A percentile compares a stretch with the other conserved stretches of the same genome.
phyloP scores from a whole-genome alignment of 2,329 filamentous ascomycete species.

The Ophiostoma populinum region DNA sequence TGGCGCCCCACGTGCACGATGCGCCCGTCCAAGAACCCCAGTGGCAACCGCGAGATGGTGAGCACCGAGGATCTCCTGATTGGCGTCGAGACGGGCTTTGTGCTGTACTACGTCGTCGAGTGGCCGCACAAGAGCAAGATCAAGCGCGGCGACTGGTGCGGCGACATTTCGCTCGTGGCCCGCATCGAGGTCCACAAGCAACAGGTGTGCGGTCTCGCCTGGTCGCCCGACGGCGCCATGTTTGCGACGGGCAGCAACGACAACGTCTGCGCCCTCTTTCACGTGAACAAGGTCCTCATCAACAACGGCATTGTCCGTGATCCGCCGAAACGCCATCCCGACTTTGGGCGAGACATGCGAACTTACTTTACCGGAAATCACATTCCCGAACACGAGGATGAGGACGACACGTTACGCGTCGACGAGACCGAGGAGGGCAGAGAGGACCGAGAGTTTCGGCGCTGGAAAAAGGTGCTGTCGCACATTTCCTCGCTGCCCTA shows the following conservation, averaged over 20 bases:
- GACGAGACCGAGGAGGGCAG: no score
- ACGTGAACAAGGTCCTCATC: constrained; percentile 39
- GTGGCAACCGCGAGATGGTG: constrained; percentile 31
- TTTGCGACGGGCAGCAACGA: constrained; percentile 90
- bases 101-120: constrained; percentile 82
- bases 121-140: constrained; percentile 57
- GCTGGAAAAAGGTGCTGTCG: no score
- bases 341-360: no score
- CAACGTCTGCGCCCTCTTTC: constrained; percentile 72
- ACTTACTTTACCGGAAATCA: no score
- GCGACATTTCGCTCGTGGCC: constrained; percentile 59
- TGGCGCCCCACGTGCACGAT: constrained; percentile 52
- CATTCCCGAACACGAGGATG: no score
- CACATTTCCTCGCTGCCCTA: no score
- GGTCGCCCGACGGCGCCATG: constrained; percentile 57
- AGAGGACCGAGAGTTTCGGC: no score
- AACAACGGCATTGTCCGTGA: background rate
- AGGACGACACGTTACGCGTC: no score
- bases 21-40: constrained; percentile 33
- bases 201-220: constrained; percentile 85
- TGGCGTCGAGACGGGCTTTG: constrained; percentile 63
- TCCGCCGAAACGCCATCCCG: no score
- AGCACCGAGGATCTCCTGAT: constrained; percentile 70
- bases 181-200: constrained; percentile 66
- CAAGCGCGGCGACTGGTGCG: constrained; percentile 50